Evolutionary conservation across 2,329 filamentous ascomycete species (phyloP).

Genomic region (Periconia sp.): DNA sequence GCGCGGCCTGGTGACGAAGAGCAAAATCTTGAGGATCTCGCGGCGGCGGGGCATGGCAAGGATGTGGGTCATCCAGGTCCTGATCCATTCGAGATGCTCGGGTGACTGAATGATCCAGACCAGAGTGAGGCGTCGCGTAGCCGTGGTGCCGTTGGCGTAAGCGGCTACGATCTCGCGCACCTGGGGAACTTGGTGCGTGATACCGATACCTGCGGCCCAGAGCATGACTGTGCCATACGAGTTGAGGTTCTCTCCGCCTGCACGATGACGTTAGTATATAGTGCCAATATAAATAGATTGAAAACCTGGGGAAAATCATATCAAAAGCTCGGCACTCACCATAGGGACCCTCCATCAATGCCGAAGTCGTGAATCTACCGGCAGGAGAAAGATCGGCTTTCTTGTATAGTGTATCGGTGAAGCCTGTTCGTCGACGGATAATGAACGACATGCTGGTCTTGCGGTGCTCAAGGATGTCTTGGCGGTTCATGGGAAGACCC

Average conservation of each 20-base stretch:
- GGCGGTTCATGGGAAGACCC: slow-evolving; percentile 49
- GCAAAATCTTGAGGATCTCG: slow-evolving; percentile 80
- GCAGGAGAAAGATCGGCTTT: slow-evolving; percentile 60
- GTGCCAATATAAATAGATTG: slow-evolving; percentile 30
- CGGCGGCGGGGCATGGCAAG: slow-evolving; percentile 77
- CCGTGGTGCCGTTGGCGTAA: slow-evolving; percentile 70
- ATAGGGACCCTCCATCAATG: slow-evolving; percentile 88
- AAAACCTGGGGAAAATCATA: slow-evolving; percentile 17
- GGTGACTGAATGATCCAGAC: slow-evolving; percentile 92
- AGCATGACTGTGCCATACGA: slow-evolving; percentile 92
- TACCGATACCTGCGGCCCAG: slow-evolving; percentile 89
- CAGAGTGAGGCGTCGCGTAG: slow-evolving; percentile 78
- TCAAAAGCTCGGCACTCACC: slow-evolving; percentile 38
- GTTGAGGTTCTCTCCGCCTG: slow-evolving; percentile 76
- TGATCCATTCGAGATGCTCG: slow-evolving; percentile 89
- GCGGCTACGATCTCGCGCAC: slow-evolving; percentile 65
- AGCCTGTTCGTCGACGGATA: slow-evolving; percentile 82
- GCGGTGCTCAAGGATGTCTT: slow-evolving; percentile 54
- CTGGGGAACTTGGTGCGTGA: slow-evolving; percentile 92
- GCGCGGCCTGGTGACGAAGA: slow-evolving; percentile 88
- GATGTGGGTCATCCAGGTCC: slow-evolving; percentile 86
- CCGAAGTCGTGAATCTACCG: slow-evolving; percentile 63
- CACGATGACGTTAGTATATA: slow-evolving; percentile 27
- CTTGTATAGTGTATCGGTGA: slow-evolving; percentile 80
- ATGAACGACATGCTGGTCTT: slow-evolving; percentile 74